Evolutionary conservation across 2,329 filamentous ascomycete species (phyloP).

Genomic region (Chrysosporium keratinophilum): DNA sequence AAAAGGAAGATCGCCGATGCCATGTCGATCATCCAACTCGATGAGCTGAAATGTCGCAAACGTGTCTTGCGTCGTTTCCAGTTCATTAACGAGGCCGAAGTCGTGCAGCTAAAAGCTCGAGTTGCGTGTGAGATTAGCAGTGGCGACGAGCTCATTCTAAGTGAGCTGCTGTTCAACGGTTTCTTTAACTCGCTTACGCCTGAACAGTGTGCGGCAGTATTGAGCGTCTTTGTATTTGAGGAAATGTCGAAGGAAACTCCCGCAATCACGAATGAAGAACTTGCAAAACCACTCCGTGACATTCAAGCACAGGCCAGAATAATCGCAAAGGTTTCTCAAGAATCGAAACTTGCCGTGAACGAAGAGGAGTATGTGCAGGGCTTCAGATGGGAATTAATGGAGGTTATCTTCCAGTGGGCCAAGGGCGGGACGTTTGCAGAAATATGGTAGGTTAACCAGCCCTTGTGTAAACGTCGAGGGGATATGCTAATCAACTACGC

Average conservation of each 20-base stretch:
- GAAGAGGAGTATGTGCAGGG: conserved; percentile 86
- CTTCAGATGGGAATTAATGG: conserved; percentile 94
- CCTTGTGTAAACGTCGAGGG: not conserved
- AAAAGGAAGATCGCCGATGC: conserved; percentile 81
- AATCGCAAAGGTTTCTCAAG: conserved; percentile 85
- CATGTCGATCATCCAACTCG: conserved; percentile 80
- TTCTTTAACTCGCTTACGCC: conserved; percentile 95
- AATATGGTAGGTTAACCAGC: conserved; percentile 64
- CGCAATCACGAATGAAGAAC: conserved; percentile 60
- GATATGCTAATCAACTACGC: conserved; percentile 6
- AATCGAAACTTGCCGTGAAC: conserved; percentile 87
- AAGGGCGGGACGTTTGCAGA: conserved; percentile 82
- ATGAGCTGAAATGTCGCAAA: conserved; percentile 93
- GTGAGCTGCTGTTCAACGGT: conserved; percentile 86
- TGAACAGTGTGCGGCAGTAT: conserved; percentile 72
- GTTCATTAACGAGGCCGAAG: conserved; percentile 91
- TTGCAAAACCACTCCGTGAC: conserved; percentile 74
- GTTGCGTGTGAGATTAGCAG: conserved; percentile 97
- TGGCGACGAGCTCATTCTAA: conserved; percentile 85
- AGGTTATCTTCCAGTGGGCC: conserved; percentile 86
- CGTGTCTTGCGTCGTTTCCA: conserved; percentile 85
- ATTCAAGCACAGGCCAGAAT: conserved; percentile 78
- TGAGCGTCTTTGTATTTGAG: conserved; percentile 95
- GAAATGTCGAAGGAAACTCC: conserved; percentile 76
- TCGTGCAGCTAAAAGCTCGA: conserved; percentile 91